phyloP scores from a whole-genome alignment of 192 early-diverging fungal species.

The Rhizophagus sp. region DNA sequence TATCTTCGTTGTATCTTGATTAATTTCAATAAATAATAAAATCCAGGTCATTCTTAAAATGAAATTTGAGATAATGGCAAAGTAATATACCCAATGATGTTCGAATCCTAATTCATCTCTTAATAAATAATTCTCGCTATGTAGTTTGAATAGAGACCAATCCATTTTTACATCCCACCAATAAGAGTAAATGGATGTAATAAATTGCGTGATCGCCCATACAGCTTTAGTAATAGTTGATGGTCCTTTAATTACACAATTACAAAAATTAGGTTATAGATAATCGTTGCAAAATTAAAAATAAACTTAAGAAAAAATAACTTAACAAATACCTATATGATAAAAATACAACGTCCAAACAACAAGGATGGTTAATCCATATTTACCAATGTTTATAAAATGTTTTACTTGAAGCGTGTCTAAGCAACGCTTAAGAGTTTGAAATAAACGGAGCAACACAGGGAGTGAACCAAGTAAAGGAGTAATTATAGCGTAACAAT shows the following conservation, averaged over 20 bases:
- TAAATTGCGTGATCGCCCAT: conserved; percentile 47
- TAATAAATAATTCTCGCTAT: conserved; percentile 54
- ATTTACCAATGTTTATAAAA: conserved; percentile 50
- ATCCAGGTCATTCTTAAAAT: conserved; percentile 70
- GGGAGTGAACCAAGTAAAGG: not conserved
- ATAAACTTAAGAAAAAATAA: not conserved
- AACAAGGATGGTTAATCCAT: conserved; percentile 47
- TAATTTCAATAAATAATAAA: not conserved
- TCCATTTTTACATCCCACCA: conserved; percentile 66
- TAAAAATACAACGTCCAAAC: conserved; percentile 50
- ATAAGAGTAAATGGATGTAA: conserved; percentile 56
- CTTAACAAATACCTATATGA: conserved; percentile 13
- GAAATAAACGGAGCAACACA: not conserved
- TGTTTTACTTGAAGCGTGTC: not conserved
- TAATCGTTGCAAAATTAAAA: not conserved
- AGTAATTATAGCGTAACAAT: not conserved
- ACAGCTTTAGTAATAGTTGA: not conserved
- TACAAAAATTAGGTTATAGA: too few species aligned
- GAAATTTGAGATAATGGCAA: conserved; percentile 65
- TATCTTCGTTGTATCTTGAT: too few species aligned
- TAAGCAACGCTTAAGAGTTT: not conserved
- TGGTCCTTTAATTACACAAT: too few species aligned
- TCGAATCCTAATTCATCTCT: conserved; percentile 60
- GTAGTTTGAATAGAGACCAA: conserved; percentile 57
- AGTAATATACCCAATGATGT: conserved; percentile 60